Conservation (phyloP, 148 eudicot species). For the Camellia japonica region DNA sequence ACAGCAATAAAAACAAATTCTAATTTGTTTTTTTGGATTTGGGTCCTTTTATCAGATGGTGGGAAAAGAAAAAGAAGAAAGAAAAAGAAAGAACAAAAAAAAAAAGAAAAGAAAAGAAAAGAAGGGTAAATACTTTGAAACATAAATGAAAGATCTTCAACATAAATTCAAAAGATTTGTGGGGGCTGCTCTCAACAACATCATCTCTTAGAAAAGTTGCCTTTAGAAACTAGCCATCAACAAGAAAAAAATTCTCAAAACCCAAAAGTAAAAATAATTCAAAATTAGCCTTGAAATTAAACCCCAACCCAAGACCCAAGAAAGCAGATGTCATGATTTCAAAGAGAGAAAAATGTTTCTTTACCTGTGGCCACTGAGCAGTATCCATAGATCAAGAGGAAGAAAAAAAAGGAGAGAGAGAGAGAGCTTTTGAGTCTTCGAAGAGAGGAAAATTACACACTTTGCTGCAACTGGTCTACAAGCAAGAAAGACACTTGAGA, state of each 20-base stretch:
- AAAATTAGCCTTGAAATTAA: not conserved
- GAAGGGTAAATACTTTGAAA: constrained; percentile 13
- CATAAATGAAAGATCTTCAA: constrained; percentile 9
- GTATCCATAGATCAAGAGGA: constrained; percentile 24
- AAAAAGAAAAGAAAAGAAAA: not conserved
- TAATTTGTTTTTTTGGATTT: not conserved
- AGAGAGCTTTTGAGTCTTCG: constrained; percentile 14
- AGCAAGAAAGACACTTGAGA: constrained; percentile 18
- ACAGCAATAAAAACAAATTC: constrained; percentile 15
- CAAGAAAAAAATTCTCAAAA: not conserved
- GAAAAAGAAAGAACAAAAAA: not conserved
- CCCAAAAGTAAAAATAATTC: not conserved
- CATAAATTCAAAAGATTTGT: not conserved
- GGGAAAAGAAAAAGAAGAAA: not conserved
- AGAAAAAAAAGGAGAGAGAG: not conserved
- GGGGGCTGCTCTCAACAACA: constrained; percentile 18
- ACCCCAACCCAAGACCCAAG: constrained; percentile 7
- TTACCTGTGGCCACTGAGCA: constrained; percentile 32
- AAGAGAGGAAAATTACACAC: constrained; percentile 20
- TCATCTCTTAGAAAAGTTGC: constrained; percentile 12
- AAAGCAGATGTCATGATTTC: constrained; percentile 13
- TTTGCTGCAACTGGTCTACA: constrained; percentile 23
- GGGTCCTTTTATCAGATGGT: constrained; percentile 8
- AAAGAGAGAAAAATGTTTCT: constrained; percentile 10
- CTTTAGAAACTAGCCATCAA: constrained; percentile 3